Conservation (phyloP, 139 green algal genomes). For the Chlamydomonas incerta region DNA sequence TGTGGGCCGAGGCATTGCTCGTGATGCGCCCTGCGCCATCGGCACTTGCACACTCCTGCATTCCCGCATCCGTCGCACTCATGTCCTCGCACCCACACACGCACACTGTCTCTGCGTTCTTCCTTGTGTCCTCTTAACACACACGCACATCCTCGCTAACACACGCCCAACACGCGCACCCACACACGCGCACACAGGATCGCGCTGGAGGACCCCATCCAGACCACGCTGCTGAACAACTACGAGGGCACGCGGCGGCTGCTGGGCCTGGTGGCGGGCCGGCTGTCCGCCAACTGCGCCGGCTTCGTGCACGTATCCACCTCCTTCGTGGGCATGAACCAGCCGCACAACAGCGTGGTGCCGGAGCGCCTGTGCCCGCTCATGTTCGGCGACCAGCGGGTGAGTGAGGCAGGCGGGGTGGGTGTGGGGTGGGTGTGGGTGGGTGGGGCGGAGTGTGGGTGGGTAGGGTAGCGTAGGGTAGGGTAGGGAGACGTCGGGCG, state of each 20-base stretch:
- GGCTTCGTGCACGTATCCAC: constrained; percentile 38
- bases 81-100: neutral
- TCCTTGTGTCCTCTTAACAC: neutral
- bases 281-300: neutral
- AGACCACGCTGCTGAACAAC: constrained; percentile 65
- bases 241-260: constrained; percentile 47
- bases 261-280: constrained; percentile 18
- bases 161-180: neutral
- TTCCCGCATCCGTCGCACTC: no score
- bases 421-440: neutral
- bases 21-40: neutral
- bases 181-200: constrained; percentile 45
- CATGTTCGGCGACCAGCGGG: constrained; percentile 59
- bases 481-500: neutral
- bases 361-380: constrained; percentile 63
- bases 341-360: constrained; percentile 44
- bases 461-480: neutral
- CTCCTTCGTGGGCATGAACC: constrained; percentile 58
- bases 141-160: neutral
- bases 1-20: no score
- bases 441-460: neutral
- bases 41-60: no score
- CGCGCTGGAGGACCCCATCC: constrained; percentile 64
- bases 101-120: neutral
- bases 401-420: no score